Percentiles rank a stretch among this genome's conserved stretches.
These are phyloP conservation scores for Candida boleticola DNA, from an alignment of 805 yeast genomes.

Conservation along the genomic window DNA sequence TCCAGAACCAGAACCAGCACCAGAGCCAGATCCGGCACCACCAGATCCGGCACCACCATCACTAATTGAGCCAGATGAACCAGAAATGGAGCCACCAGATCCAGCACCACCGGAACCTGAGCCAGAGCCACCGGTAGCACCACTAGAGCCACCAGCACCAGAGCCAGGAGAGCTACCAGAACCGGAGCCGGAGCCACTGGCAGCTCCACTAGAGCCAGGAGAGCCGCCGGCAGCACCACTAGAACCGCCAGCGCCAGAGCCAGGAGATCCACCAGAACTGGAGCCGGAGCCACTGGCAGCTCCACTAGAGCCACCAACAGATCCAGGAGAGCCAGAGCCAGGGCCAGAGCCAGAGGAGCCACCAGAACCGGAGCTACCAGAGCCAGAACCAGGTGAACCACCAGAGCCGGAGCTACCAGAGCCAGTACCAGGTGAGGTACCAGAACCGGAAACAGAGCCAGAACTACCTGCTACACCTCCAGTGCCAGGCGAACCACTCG, in stretches of 20 bases:
- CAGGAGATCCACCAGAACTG: background rate
- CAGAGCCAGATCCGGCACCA: too few species aligned
- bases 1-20: constrained; percentile 1
- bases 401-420: background rate
- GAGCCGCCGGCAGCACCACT: constrained; percentile 1
- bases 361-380: background rate
- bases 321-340: background rate
- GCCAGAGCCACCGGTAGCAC: constrained; percentile 1
- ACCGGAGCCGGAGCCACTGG: background rate
- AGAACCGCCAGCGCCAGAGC: constrained; percentile 2
- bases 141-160: constrained; percentile 2
- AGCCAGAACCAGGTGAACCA: background rate
- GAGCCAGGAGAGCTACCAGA: background rate
- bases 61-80: constrained; percentile 3
- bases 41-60: too few species aligned
- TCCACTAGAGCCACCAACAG: background rate
- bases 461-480: background rate
- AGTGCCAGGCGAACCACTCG: too few species aligned
- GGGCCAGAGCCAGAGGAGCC: background rate
- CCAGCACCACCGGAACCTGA: background rate
- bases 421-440: too few species aligned
- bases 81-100: background rate
- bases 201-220: background rate
- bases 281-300: background rate
- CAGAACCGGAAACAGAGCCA: too few species aligned